Evolutionary conservation across 2,329 filamentous ascomycete species (phyloP), one percentile per base, ranked within the genome.

Genomic region (Claviceps pusilla): DNA sequence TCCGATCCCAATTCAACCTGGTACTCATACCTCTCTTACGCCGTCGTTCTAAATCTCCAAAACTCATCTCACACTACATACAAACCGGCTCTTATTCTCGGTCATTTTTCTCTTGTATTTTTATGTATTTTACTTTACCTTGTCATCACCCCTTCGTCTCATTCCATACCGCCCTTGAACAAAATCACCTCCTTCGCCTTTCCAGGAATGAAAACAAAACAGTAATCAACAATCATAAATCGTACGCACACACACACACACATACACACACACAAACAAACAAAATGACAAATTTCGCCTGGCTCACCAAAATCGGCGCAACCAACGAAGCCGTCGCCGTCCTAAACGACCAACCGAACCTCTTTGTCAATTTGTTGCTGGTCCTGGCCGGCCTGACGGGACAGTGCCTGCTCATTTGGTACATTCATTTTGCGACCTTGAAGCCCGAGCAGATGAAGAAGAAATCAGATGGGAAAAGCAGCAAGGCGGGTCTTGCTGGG

Each of bases 291-390:
- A 71, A 77, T 64, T 82, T 81, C 64, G 76, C 75, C 65, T 82
- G 75, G 71, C 75, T 82, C 59, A 62, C 62, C 61, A 73, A 68
- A 56, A 74, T 82, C 60, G 79, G 79, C 65, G 79, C 78, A 50
- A 81, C 79, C 19, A 69, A 72, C 41, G 68, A 79, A 64, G 78
- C 78, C 59, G 76, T 82, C 61, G 77, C 76, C 58, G 73, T 75
- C 53, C 71, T 82, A 64, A 81, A 82, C 68, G 77, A 82, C 62
- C 79, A 82, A 66, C 78, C 79, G 28, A 69, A 75, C 57, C 70
- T 82, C 53, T 80, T 82, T 68, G 77, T 72, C 59, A 75, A 76
- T 58, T 74, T 82, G 56, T 58, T 82, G 58, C 65, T 79, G 63
- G 76, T 78, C 56, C 69, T 82, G 54, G 62, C 78, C 62, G 68